Base-by-base conservation (phyloP, 495 filamentous ascomycete species). In the Stereocaulon alpinum region DNA sequence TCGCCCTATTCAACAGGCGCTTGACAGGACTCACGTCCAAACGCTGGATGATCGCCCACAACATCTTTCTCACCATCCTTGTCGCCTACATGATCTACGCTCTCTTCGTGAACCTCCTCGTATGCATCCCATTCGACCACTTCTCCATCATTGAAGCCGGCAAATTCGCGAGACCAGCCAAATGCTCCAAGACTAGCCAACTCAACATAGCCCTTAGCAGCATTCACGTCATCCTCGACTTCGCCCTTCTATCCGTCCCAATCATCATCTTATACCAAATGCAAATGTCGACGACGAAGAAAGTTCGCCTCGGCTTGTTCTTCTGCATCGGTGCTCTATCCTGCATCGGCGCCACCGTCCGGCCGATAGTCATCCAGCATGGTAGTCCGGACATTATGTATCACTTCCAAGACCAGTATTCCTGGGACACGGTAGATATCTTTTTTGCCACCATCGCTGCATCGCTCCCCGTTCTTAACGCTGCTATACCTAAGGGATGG, bases 181-280 rank as follows among this genome's bases (percentile, higher is more conserved):
- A 60, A n/a, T 67, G 64, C 18, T 24, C 55, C 5, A 12, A 51
- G 20, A 22, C 37, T 3, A 61, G 40, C 30, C 51, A 58, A 22
- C 14, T 63, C 1, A 49, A 40, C 14, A 40, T 37, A 24, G 47
- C 60, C n/a, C 24, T 67, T 1, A 56, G 42, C 40, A 40, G 52
- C 20, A 58, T 65, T 20, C 67, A 69, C 55, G 61, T 60, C 47
- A 43, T 57, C 29, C 58, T 64, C 41, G 67, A 67, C 50, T 65
- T 61, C 34, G 55, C 48, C 15, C 60, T 69, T 10, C 54, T 69
- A 29, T 48, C 56, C 1, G 65, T 67, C 6, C 65, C 66, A 2
- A 24, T 68, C 0, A 61, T 65, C 29, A 48, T 68, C 4, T 40
- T 68, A 4, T 65, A 59, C 40, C 56, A 64, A 34, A 56, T 67